phyloP scores from a whole-genome alignment of 331 rosid genomes.

The Quercus tomentella region DNA sequence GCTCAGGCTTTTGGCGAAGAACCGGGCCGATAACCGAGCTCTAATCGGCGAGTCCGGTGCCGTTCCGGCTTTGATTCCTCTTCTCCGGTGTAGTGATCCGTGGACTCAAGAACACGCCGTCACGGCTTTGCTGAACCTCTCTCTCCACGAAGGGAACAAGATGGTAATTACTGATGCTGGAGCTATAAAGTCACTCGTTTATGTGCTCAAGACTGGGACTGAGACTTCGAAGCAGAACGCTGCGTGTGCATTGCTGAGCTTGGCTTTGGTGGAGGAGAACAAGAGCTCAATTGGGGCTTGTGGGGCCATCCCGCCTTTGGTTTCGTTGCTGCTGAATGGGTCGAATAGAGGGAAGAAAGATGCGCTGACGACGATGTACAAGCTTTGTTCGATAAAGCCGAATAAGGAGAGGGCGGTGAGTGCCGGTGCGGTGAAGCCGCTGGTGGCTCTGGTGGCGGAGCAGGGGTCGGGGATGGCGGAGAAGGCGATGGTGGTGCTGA shows the following conservation, averaged over 20 bases:
- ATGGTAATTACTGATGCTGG: slow-evolving; percentile 69
- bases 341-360: slow-evolving; percentile 77
- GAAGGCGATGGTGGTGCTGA: slow-evolving; percentile 84
- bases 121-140: slow-evolving; percentile 80
- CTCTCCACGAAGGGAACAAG: slow-evolving; percentile 80
- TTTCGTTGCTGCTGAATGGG: slow-evolving; percentile 54
- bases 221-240: slow-evolving; percentile 97
- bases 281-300: slow-evolving; percentile 83
- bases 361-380: slow-evolving; percentile 64
- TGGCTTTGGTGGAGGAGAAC: slow-evolving; percentile 81
- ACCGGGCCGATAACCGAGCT: slow-evolving; percentile 76
- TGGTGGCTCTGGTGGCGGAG: slow-evolving; percentile 67
- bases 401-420: slow-evolving; percentile 76
- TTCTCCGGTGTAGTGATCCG: slow-evolving; percentile 88
- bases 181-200: slow-evolving; percentile 77
- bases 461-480: slow-evolving; percentile 72
- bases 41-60: slow-evolving; percentile 95
- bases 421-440: slow-evolving; percentile 72
- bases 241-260: slow-evolving; percentile 83
- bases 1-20: slow-evolving; percentile 80
- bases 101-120: slow-evolving; percentile 95
- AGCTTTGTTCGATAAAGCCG: slow-evolving; percentile 61
- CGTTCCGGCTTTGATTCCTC: slow-evolving; percentile 72
- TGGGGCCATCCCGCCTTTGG: slow-evolving; percentile 69
- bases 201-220: slow-evolving; percentile 86